phyloP scores from a whole-genome alignment of 164 flowering plant species.

The Macadamia tetraphylla region DNA sequence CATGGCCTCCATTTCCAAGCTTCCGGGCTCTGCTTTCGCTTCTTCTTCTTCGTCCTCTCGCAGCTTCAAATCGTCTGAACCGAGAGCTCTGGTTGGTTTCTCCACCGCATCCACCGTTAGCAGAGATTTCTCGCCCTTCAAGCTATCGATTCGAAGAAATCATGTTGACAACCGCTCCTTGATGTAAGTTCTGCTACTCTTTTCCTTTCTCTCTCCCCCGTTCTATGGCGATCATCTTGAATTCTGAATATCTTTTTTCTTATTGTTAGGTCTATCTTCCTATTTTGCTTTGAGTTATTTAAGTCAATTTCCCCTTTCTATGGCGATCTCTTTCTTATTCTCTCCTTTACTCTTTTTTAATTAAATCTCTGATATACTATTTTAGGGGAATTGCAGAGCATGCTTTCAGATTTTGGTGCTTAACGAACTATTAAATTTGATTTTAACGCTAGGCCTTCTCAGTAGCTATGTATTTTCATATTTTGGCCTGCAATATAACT shows the following conservation, averaged over 20 bases:
- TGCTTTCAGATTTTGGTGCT: too few relatives aligned
- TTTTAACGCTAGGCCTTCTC: too few relatives aligned
- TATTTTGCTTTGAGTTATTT: background rate
- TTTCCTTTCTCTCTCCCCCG: background rate
- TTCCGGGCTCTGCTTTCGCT: slow-evolving; percentile 23
- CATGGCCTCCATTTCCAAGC: slow-evolving; percentile 55
- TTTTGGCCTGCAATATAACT: too few relatives aligned
- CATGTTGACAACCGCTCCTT: slow-evolving; percentile 21
- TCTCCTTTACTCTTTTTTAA: too few relatives aligned
- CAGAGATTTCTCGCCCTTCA: slow-evolving; percentile 23
- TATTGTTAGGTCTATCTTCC: too few relatives aligned
- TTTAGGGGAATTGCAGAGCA: too few relatives aligned
- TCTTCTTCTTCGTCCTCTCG: slow-evolving; percentile 14
- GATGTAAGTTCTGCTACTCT: slow-evolving; percentile 24
- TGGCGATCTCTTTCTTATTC: too few relatives aligned
- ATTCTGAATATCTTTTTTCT: background rate
- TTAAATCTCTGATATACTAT: too few relatives aligned
- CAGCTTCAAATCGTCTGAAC: slow-evolving; percentile 8
- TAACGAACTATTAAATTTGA: too few relatives aligned
- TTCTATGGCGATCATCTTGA: background rate
- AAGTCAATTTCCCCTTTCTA: too few relatives aligned
- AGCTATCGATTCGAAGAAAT: slow-evolving; percentile 21
- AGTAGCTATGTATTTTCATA: too few relatives aligned
- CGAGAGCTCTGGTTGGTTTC: slow-evolving; percentile 6
- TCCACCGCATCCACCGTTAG: background rate